Evolutionary conservation across 108 stramenopile genomes (phyloP).

Genomic region (Epithemia pelagica): DNA sequence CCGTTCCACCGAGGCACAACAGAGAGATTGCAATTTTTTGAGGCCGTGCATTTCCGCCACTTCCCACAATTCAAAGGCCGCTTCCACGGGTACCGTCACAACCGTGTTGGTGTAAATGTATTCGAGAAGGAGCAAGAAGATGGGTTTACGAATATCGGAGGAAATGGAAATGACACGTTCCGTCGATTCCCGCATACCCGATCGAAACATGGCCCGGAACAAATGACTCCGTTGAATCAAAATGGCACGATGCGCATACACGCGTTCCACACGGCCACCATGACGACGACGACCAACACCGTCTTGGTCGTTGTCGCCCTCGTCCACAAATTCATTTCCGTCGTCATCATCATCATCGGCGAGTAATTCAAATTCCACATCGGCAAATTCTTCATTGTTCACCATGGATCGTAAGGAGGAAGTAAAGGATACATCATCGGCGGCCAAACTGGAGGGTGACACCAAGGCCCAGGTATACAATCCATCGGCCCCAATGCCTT

Average conservation of each 20-base stretch:
- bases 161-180: constrained; percentile 1
- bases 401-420: constrained; percentile 80
- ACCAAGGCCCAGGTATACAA: constrained; percentile 93
- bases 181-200: not conserved
- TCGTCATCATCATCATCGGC: not conserved
- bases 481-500: constrained; percentile 89
- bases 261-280: not conserved
- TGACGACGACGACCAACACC: no score
- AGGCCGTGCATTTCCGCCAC: not conserved
- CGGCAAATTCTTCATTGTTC: constrained; percentile 84
- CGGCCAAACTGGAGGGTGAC: constrained; percentile 62
- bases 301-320: not conserved
- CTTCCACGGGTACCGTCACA: not conserved
- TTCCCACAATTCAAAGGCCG: not conserved
- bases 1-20: not conserved
- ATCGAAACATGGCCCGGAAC: not conserved
- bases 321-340: no score
- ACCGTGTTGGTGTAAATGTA: not conserved
- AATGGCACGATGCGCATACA: not conserved
- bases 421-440: constrained; percentile 63
- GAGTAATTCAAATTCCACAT: constrained; percentile 66
- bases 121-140: not conserved
- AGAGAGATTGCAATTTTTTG: not conserved
- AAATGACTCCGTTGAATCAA: not conserved
- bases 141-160: not conserved